Evolutionary conservation across 257 asterid genomes (phyloP).

Genomic region (Nicotiana attenuata): DNA sequence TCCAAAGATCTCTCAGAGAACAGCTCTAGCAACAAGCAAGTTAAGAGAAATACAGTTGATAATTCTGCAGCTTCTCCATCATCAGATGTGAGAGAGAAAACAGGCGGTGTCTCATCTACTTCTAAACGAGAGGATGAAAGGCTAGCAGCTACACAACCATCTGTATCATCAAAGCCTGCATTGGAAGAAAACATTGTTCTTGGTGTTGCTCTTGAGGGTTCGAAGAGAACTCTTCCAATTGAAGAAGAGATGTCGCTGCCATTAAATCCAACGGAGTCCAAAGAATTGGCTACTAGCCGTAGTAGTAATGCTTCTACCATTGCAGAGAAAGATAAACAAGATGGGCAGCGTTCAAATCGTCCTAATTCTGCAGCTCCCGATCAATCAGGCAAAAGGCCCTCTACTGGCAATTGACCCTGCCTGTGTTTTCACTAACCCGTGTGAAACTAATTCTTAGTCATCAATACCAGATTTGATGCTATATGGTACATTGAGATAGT

Average conservation of each 20-base stretch:
- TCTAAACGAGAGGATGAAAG: conserved; percentile 43
- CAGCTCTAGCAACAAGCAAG: conserved; percentile 26
- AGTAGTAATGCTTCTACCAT: conserved; percentile 37
- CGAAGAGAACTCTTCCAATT: conserved; percentile 91
- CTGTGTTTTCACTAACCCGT: background rate
- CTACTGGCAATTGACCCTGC: background rate
- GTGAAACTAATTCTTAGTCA: background rate
- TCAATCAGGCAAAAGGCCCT: conserved; percentile 18
- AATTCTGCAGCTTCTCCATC: conserved; percentile 19
- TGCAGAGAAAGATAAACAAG: conserved; percentile 49
- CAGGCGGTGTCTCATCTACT: conserved; percentile 24
- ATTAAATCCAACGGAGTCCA: conserved; percentile 35
- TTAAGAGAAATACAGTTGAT: conserved; percentile 25
- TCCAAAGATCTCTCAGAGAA: conserved; percentile 28
- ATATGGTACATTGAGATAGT: background rate
- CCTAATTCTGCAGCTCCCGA: conserved; percentile 25
- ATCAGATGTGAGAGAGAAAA: conserved; percentile 33
- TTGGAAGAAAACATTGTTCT: conserved; percentile 90
- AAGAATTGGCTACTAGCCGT: conserved; percentile 50
- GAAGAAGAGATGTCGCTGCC: conserved; percentile 49
- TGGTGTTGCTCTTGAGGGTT: conserved; percentile 94
- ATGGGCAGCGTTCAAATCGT: conserved; percentile 27
- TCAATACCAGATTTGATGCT: background rate
- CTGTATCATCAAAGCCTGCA: conserved; percentile 42
- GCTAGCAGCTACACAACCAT: conserved; percentile 29